Conservation (phyloP, 2,329 filamentous ascomycete genomes). For the Thyridium curvatum region DNA sequence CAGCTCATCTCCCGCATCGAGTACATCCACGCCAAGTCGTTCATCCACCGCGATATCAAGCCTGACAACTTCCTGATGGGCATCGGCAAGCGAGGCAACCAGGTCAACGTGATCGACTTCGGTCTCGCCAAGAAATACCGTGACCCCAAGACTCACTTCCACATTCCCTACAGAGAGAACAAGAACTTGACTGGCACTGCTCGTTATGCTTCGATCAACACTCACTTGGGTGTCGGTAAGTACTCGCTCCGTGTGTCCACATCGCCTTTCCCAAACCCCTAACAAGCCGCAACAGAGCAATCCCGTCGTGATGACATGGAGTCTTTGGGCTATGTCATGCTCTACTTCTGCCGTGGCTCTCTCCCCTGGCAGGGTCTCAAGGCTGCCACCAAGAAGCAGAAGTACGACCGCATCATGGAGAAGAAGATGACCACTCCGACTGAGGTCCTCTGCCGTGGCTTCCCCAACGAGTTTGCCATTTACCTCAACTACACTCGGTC, state of each 20-base stretch:
- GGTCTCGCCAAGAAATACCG: conserved; percentile 99
- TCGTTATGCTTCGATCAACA: conserved; percentile 98
- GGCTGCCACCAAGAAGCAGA: conserved; percentile 99
- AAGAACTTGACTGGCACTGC: conserved; percentile 99
- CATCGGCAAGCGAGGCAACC: conserved; percentile 97
- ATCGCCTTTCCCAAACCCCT: conserved; percentile 10
- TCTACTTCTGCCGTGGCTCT: conserved; percentile 98
- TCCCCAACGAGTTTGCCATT: conserved; percentile 99
- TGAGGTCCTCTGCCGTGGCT: conserved; percentile 96
- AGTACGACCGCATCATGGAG: conserved; percentile 99
- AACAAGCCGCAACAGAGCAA: conserved; percentile 60
- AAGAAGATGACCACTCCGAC: conserved; percentile 99
- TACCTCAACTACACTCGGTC: conserved; percentile 99
- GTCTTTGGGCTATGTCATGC: conserved; percentile 97
- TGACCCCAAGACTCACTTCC: conserved; percentile 99
- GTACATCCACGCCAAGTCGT: conserved; percentile 99
- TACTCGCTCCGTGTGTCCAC: conserved; percentile 12
- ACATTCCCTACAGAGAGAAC: conserved; percentile 99
- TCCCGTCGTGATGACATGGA: conserved; percentile 99
- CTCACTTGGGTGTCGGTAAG: conserved; percentile 86
- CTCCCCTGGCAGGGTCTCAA: conserved; percentile 98
- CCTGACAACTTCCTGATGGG: conserved; percentile 99
- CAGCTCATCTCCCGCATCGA: conserved; percentile 99
- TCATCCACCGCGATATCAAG: conserved; percentile 99
- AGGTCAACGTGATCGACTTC: conserved; percentile 99